Evolutionary conservation across 169 alveolate genomes (phyloP), one percentile per base, ranked within the genome.

Genomic region (Plasmodium coatneyi): DNA sequence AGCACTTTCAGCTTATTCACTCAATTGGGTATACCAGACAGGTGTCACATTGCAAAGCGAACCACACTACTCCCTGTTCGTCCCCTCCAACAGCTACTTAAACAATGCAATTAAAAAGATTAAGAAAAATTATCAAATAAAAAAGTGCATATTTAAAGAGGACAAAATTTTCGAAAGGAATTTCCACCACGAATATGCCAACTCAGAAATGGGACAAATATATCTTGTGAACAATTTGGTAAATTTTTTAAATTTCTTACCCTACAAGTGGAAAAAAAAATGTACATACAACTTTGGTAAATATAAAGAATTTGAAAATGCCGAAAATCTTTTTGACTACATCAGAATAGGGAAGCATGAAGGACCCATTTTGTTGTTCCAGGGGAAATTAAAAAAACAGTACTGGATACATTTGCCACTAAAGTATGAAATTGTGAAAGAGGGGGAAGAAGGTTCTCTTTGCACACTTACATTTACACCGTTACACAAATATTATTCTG

Each of bases 1-100:
- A 14, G 19, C 46, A 9, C 49, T 91, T 46, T 91, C 95, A 32
- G 92, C 80, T 10, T 91, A 91, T 41, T 28, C 95, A 2, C 34
- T 91, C 7, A 91, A 41, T 71, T 91, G 92, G 16, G 41, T 91
- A 34, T 91, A 91, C 84, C 82, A 91, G 41, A 80, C 95, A 0
- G 95, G 95, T 46, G 36, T 82, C 28, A 91, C 95, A 6, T 81
- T 91, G 32, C 82, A 81, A 41, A 91, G 74, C 9, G 46, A 81
- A 2, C 95, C 95, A 71, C 95, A 91, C 49, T 91, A 91, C 74
- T 91, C 95, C 34, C 56, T 91, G 22, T 91, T 81, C 56, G 14
- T 91, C 25, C 95, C 95, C 71, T 71, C 95, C 39, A 34, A 43
- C 22, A 82, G 25, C 36, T 91, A 91, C 76, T 22, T 91, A 30